phyloP scores from a whole-genome alignment of 2,329 filamentous ascomycete species.

The Hymenoscyphus fructigenus region DNA sequence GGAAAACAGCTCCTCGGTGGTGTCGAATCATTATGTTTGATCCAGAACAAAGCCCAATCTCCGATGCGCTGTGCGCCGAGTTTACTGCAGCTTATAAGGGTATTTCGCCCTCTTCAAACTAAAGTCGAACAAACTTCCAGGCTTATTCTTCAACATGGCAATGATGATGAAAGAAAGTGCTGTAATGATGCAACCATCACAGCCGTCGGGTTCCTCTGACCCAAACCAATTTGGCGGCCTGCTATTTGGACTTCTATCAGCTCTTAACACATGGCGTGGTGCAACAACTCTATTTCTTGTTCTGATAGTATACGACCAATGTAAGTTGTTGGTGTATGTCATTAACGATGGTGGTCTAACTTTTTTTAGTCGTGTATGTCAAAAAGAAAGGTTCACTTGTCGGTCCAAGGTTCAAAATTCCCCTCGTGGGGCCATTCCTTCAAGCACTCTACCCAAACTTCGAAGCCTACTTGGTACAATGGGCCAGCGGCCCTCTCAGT shows the following conservation, averaged over 20 bases:
- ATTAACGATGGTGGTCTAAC: not conserved
- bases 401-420: slow-evolving; percentile 64
- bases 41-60: not conserved
- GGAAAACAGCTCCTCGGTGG: not conserved
- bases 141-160: not conserved
- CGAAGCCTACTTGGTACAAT: slow-evolving; percentile 71
- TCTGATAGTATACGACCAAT: slow-evolving; percentile 1
- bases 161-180: not conserved
- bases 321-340: no score
- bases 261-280: not conserved
- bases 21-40: not conserved
- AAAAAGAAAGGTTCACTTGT: slow-evolving; percentile 60
- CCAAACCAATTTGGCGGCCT: not conserved
- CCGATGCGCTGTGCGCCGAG: not conserved
- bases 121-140: not conserved
- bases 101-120: not conserved
- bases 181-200: not conserved
- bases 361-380: slow-evolving; percentile 55
- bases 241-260: not conserved
- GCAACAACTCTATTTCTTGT: not conserved
- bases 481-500: slow-evolving; percentile 74
- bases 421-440: slow-evolving; percentile 73
- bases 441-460: slow-evolving; percentile 75
- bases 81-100: not conserved
- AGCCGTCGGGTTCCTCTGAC: not conserved